A percentile compares a stretch with the other conserved stretches of the same genome.
Evolutionary conservation across 495 filamentous ascomycete species (phyloP).

Genomic region (Talaromyces trachyspermus): DNA sequence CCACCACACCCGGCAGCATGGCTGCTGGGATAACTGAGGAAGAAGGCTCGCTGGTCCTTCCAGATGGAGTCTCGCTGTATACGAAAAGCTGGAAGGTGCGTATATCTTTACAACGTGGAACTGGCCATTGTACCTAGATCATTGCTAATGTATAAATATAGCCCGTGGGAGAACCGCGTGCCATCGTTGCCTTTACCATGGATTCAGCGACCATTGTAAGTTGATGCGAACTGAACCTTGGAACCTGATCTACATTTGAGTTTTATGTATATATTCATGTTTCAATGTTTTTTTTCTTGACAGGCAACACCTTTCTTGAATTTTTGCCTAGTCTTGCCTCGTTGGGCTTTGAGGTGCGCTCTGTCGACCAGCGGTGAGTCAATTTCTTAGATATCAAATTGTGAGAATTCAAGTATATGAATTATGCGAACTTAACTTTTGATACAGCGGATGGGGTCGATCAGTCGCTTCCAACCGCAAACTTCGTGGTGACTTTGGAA

Average conservation of each 20-base stretch:
- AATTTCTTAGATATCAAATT: too few relatives aligned
- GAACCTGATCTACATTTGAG: background rate
- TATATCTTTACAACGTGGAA: conserved; percentile 13
- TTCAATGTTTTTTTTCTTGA: too few relatives aligned
- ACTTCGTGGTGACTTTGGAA: conserved; percentile 62
- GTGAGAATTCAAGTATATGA: too few relatives aligned
- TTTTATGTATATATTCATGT: background rate
- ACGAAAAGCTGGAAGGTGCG: conserved; percentile 82
- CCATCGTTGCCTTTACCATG: conserved; percentile 72
- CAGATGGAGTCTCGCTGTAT: conserved; percentile 57
- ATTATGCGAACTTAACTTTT: conserved; percentile 28
- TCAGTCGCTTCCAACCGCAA: conserved; percentile 28
- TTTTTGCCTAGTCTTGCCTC: conserved; percentile 62
- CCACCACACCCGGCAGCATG: background rate
- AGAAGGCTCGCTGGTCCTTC: conserved; percentile 27
- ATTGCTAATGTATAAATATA: background rate
- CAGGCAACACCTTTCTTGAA: conserved; percentile 59
- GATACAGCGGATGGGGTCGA: conserved; percentile 47
- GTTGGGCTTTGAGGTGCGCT: conserved; percentile 63
- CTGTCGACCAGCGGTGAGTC: conserved; percentile 66
- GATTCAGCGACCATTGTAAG: conserved; percentile 73
- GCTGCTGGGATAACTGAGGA: conserved; percentile 15
- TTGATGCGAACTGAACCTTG: background rate
- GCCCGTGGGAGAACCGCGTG: conserved; percentile 47
- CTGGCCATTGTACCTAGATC: background rate